These are phyloP conservation scores for Trichophyton mentagrophytes DNA, from an alignment of 2,329 filamentous ascomycete species.

Conservation along the genomic window DNA sequence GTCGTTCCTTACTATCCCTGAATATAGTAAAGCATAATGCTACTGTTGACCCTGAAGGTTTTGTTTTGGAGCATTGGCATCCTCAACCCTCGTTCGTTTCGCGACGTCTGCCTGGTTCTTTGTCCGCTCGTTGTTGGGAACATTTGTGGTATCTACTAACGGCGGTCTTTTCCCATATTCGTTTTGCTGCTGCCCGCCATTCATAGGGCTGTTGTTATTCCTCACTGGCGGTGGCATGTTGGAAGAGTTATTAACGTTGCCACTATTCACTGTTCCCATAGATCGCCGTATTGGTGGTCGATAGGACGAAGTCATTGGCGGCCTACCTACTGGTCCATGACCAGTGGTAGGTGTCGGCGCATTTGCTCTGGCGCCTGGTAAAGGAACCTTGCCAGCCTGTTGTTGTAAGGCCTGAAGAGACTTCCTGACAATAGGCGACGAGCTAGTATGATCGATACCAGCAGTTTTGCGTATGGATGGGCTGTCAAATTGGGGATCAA, in stretches of 20 bases:
- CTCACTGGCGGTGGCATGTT: slow-evolving; percentile 14
- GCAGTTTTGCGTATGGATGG: slow-evolving; percentile 82
- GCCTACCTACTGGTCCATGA: slow-evolving; percentile 19
- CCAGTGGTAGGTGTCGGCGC: neutral
- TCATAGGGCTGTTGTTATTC: neutral
- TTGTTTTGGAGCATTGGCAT: slow-evolving; percentile 12
- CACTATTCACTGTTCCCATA: slow-evolving; percentile 18
- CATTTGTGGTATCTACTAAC: slow-evolving; percentile 35
- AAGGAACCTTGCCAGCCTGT: neutral
- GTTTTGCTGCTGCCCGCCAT: slow-evolving; percentile 7
- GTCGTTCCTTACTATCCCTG: neutral
- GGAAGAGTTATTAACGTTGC: slow-evolving; percentile 4
- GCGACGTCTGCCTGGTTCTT: neutral
- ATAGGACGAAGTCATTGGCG: slow-evolving; percentile 29
- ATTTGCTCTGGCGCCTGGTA: neutral
- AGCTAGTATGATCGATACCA: slow-evolving; percentile 69
- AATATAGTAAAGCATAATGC: neutral
- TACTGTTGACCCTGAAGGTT: slow-evolving; percentile 2
- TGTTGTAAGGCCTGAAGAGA: slow-evolving; percentile 10
- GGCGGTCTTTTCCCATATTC: slow-evolving; percentile 32
- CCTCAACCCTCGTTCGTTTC: slow-evolving; percentile 9
- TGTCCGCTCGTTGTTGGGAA: neutral
- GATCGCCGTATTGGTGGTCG: slow-evolving; percentile 35
- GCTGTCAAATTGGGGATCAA: slow-evolving; percentile 63
- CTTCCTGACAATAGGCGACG: slow-evolving; percentile 52